Conservation (phyloP, 108 stramenopile genomes). For the Thalassiosira profunda region DNA sequence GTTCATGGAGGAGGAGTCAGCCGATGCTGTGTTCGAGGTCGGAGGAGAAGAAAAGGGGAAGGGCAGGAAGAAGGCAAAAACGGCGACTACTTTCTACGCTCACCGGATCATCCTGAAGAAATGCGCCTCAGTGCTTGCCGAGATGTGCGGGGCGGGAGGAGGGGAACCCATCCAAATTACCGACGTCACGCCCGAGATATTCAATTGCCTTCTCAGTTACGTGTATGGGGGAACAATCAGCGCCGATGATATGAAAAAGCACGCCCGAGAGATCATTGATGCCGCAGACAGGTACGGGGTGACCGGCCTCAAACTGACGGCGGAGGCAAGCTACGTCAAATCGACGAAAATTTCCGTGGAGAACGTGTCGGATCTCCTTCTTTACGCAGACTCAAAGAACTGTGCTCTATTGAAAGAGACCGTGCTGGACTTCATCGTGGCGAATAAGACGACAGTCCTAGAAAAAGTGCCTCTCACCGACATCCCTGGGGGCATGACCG, state of each 20-base stretch:
- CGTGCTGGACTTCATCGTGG: constrained; percentile 14
- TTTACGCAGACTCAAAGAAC: constrained; percentile 1
- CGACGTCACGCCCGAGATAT: constrained; percentile 14
- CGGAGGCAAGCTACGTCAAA: constrained; percentile 12
- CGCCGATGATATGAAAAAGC: neutral
- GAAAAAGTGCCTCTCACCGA: neutral
- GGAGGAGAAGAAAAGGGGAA: neutral
- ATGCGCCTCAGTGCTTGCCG: neutral
- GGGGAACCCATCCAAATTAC: neutral
- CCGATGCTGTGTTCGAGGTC: neutral
- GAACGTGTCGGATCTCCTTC: neutral
- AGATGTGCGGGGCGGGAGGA: neutral
- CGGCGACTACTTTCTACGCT: neutral
- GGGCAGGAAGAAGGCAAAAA: neutral
- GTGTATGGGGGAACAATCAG: constrained; percentile 7
- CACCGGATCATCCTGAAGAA: neutral
- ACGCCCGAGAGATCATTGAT: constrained; percentile 11
- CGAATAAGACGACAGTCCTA: neutral
- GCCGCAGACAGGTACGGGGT: constrained; percentile 16
- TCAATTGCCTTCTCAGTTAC: neutral
- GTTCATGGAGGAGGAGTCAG: neutral
- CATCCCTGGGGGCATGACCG: neutral
- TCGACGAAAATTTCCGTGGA: neutral
- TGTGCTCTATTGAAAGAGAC: constrained; percentile 16
- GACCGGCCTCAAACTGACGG: constrained; percentile 3